Evolutionary conservation across 176 grass and related monocot species (phyloP), one percentile per base, ranked within the genome.

Genomic region (Musa schizocarpa): DNA sequence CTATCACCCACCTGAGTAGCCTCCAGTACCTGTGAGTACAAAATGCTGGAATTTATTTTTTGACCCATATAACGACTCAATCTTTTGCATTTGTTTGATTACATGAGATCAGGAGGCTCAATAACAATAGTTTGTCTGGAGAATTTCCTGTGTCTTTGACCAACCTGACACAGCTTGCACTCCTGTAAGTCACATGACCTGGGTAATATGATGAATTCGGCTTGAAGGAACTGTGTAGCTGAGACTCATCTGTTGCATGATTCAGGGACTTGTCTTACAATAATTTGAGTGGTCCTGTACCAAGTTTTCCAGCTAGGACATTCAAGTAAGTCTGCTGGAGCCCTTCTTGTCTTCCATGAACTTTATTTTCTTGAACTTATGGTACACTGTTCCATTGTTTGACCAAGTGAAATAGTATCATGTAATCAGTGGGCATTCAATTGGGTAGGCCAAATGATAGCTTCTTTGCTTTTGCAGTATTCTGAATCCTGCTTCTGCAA

Each of bases 281-380:
- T 57, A 74, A 74, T 6, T 27, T 74, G 72, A 56, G 53, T 56
- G 72, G 87, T 54, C 85, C 93, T 23, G 72, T 96, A 25, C 89
- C 89, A 0, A 77, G 77, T 69, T 85, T 88, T 75, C 83, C 86
- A 79, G 81, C 85, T 72, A 90, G 82, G 77, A 90, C 93, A 81
- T 96, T 86, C 85, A 96, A 92, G 93, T 92, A 90, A 88, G 81
- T 6, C 61, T 53, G 26, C 19, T 54, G 53, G 65, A 53, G 34
- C 49, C 13, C 20, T 54, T 74, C 55, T 65, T 74, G 13, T 59
- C 54, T n/a, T 64, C 2, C 19, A 34, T 75, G 22, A 6, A 76
- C 19, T 21, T 11, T 48, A 17, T 83, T 68, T 22, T 63, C n/a
- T 53, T 53, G 22, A 53, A 43, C 2, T 25, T 29, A 59, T n/a